Base-by-base conservation (phyloP, 1,139 yeast genomes). In the Casaregolazyma suthepensis region DNA sequence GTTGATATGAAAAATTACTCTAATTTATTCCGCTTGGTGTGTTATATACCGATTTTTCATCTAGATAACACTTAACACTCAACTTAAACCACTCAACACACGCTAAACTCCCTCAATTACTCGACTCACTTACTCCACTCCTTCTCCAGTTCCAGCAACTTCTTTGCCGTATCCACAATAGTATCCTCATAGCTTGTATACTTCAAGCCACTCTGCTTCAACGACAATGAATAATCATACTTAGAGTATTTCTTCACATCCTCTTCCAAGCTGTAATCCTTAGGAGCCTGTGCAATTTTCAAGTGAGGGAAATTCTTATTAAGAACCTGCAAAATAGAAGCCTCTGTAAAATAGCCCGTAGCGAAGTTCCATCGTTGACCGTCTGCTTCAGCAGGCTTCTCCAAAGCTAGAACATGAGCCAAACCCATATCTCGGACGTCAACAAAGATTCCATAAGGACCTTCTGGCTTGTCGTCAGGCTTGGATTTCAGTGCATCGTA, bases 371-470 rank as follows among this genome's bases (percentile, higher is more conserved):
- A 69, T 48, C 84, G 71, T 61, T 75, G 68, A 43, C 73, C 72
- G n/a, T 68, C 67, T 13, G 73, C 63, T 7, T 63, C 58, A 1
- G 58, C 54, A 20, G n/a, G n/a, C n/a, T 63, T 62, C 50, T 71
- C 74, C 22, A 78, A 66, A 0, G 78, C 78, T 43, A 63, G 59
- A 12, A 79, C 63, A 62, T 80, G 85, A 12, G 81, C 81, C 56
- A 62, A 65, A 3, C 83, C 82, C 7, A 77, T 76, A 60, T 80
- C 82, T 52, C 83, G 70, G 1, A 80, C 84, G 59, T 80, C 83
- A 46, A 76, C 71, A 63, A 63, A 65, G 37, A 60, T 51, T 51
- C 35, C 42, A 44, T 54, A 31, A 2, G 51, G 48, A 12, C 54
- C 46, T 2, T 47, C 52, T 1, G 47, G 44, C 3, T 50, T 37